phyloP scores from a whole-genome alignment of 257 asterid species.

The Solanum piurae region DNA sequence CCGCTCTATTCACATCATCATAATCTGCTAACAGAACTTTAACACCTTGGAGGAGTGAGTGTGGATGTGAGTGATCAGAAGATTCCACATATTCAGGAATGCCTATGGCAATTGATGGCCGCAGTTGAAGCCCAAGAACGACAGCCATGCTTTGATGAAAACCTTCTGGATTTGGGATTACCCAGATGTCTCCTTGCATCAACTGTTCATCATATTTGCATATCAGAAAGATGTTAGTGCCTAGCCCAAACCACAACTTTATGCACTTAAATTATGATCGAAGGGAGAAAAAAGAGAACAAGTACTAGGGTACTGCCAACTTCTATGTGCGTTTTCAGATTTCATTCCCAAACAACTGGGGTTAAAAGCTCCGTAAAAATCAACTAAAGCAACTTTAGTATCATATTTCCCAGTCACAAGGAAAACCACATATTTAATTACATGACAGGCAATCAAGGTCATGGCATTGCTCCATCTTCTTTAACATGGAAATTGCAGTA shows the following conservation, averaged over 20 bases:
- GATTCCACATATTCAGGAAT: slow-evolving; percentile 50
- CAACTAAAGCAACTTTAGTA: background rate
- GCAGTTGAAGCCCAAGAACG: slow-evolving; percentile 56
- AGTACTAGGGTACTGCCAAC: background rate
- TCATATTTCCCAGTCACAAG: background rate
- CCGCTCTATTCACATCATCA: slow-evolving; percentile 73
- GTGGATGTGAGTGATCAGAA: slow-evolving; percentile 34
- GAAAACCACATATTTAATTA: background rate
- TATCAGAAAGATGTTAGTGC: background rate
- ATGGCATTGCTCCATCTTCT: background rate
- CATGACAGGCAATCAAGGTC: background rate
- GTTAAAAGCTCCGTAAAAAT: background rate
- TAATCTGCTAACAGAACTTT: slow-evolving; percentile 74
- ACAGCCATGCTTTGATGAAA: slow-evolving; percentile 78
- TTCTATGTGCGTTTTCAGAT: background rate
- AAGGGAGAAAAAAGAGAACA: background rate
- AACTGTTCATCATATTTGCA: slow-evolving; percentile 33
- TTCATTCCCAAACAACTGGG: background rate
- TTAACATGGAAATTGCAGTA: background rate
- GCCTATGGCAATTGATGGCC: slow-evolving; percentile 34
- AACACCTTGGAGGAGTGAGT: slow-evolving; percentile 55
- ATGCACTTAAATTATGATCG: background rate
- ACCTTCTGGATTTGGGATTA: slow-evolving; percentile 54
- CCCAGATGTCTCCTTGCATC: slow-evolving; percentile 98
- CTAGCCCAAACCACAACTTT: background rate